These are phyloP conservation scores for Graphilbum ipis-grandicollis DNA, from an alignment of 2,329 filamentous ascomycete species.

Conservation along the genomic window DNA sequence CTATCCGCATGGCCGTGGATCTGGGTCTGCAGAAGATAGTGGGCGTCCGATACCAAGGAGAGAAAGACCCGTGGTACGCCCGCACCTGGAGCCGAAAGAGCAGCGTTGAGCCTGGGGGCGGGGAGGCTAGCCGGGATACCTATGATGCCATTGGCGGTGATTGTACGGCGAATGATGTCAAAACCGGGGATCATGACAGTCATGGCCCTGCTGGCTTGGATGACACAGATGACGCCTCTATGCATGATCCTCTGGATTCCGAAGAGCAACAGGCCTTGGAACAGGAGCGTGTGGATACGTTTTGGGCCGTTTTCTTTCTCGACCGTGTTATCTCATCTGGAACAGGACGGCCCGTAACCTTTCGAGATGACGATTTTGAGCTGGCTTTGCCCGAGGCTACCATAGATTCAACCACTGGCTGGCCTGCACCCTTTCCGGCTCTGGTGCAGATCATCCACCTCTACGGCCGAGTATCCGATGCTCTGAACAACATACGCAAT, in stretches of 20 bases:
- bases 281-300: constrained; percentile 69
- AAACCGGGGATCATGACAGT: constrained; percentile 9
- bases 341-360: constrained; percentile 66
- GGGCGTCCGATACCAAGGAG: constrained; percentile 47
- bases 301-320: constrained; percentile 80
- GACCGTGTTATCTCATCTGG: constrained; percentile 79
- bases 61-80: constrained; percentile 30
- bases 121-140: constrained; percentile 10
- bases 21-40: constrained; percentile 69
- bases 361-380: constrained; percentile 74
- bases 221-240: neutral
- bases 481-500: constrained; percentile 65
- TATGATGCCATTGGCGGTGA: constrained; percentile 8
- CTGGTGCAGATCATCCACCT: constrained; percentile 73
- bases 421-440: constrained; percentile 64
- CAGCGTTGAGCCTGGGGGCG: constrained; percentile 7
- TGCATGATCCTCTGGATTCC: constrained; percentile 20
- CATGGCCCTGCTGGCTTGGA: neutral
- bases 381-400: constrained; percentile 44
- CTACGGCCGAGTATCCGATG: constrained; percentile 68
- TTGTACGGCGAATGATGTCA: neutral
- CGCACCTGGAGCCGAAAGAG: constrained; percentile 23
- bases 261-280: constrained; percentile 50
- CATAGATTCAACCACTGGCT: constrained; percentile 39
- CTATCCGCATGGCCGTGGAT: constrained; percentile 70